Percentiles rank a stretch among this genome's conserved stretches.
Evolutionary conservation across 2,329 filamentous ascomycete species (phyloP).

Genomic region (Arachnopeziza araneosa): DNA sequence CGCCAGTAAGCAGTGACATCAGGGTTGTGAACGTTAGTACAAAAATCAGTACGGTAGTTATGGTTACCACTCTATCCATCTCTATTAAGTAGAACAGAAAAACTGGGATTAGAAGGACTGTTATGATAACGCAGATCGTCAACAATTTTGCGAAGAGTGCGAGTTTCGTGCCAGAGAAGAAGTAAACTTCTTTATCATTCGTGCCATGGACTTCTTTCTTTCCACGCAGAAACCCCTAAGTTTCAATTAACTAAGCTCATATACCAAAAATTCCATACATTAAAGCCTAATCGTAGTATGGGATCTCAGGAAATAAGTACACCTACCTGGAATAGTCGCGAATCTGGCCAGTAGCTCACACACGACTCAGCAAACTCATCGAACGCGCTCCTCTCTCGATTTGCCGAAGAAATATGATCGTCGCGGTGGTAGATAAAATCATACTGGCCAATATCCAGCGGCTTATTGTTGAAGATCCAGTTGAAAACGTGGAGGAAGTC

Average conservation of each 20-base stretch:
- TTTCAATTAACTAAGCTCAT: background rate
- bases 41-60: constrained; percentile 3
- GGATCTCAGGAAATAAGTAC: background rate
- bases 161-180: constrained; percentile 7
- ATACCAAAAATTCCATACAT: background rate
- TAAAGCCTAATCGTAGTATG: background rate
- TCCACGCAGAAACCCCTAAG: background rate
- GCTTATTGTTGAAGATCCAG: constrained; percentile 10
- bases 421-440: constrained; percentile 9
- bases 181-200: constrained; percentile 1
- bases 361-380: constrained; percentile 6
- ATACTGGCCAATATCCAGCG: constrained; percentile 10
- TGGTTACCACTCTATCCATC: background rate
- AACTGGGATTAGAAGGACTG: constrained; percentile 10
- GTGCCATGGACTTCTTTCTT: background rate
- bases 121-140: constrained; percentile 4
- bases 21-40: constrained; percentile 7
- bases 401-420: constrained; percentile 9
- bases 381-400: background rate
- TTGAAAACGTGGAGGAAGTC: constrained; percentile 8
- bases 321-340: constrained; percentile 3
- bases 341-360: constrained; percentile 6
- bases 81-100: constrained; percentile 8
- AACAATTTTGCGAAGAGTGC: constrained; percentile 3
- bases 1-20: constrained; percentile 9